A percentile compares a stretch with the other conserved stretches of the same genome.
Evolutionary conservation across 73 alveolate species (phyloP).

Genomic region (Tetrahymena borealis): DNA sequence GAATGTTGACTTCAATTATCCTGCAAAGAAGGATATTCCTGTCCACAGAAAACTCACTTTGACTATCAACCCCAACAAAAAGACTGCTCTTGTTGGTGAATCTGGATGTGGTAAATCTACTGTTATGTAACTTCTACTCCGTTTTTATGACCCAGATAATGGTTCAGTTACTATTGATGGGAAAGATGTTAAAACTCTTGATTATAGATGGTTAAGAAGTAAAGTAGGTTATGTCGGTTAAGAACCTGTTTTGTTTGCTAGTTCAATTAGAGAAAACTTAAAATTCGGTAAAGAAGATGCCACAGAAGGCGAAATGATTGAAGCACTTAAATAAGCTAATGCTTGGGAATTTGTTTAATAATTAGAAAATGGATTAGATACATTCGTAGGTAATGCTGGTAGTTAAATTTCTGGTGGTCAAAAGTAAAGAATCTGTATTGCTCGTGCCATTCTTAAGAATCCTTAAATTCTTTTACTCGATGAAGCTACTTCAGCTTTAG

Average conservation of each 20-base stretch:
- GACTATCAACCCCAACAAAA: constrained; percentile 66
- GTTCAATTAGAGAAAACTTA: constrained; percentile 75
- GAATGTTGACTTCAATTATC: constrained; percentile 76
- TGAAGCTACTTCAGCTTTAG: constrained; percentile 59
- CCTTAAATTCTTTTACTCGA: constrained; percentile 43
- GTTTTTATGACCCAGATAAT: constrained; percentile 22
- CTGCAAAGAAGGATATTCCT: constrained; percentile 41
- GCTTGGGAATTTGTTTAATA: constrained; percentile 70
- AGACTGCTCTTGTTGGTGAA: constrained; percentile 91
- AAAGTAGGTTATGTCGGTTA: constrained; percentile 67
- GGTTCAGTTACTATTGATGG: constrained; percentile 27
- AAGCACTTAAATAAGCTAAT: constrained; percentile 40
- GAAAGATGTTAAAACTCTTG: constrained; percentile 43
- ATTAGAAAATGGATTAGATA: constrained; percentile 66
- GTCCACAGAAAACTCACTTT: constrained; percentile 57
- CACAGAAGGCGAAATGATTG: constrained; percentile 54
- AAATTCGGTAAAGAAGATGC: constrained; percentile 66
- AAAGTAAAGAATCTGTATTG: constrained; percentile 54
- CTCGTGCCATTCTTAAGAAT: constrained; percentile 43
- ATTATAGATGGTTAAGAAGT: constrained; percentile 43
- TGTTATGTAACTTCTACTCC: constrained; percentile 8
- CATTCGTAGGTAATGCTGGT: constrained; percentile 69
- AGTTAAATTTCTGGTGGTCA: constrained; percentile 65
- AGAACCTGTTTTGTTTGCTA: constrained; percentile 90
- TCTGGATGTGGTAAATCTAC: constrained; percentile 72